phyloP scores from a whole-genome alignment of 306 rosid species.

The Trifolium repens region DNA sequence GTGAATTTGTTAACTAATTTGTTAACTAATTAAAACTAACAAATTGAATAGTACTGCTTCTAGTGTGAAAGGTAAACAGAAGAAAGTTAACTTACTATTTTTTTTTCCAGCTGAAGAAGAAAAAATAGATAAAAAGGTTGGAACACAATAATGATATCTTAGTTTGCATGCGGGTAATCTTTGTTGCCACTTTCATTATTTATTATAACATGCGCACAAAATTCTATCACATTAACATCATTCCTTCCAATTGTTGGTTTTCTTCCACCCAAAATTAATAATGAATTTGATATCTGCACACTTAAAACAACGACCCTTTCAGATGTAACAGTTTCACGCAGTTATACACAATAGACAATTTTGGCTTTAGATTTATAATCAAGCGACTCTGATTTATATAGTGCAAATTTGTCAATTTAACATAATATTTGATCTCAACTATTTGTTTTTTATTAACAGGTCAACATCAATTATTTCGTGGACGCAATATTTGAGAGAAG shows the following conservation, averaged over 20 bases:
- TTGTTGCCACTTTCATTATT: conserved; percentile 6
- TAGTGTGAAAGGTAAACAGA: neutral
- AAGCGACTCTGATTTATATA: no score
- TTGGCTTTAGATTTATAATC: no score
- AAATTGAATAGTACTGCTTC: no score
- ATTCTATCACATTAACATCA: conserved; percentile 11
- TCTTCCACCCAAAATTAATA: conserved; percentile 1
- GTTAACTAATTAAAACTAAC: no score
- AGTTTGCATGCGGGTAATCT: conserved; percentile 22
- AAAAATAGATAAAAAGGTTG: neutral
- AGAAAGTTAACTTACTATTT: neutral
- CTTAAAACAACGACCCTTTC: no score
- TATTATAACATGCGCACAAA: neutral
- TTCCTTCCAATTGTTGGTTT: neutral
- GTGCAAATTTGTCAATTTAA: no score
- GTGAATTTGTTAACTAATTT: no score
- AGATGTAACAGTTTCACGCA: no score
- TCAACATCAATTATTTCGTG: no score
- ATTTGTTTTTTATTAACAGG: no score
- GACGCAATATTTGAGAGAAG: neutral
- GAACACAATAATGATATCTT: conserved; percentile 21
- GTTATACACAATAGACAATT: no score
- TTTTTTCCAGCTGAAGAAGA: neutral
- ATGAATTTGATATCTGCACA: neutral
- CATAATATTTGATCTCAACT: no score